These are phyloP conservation scores for Corchorus capsularis DNA, from an alignment of 345 rosid genomes.

Conservation along the genomic window DNA sequence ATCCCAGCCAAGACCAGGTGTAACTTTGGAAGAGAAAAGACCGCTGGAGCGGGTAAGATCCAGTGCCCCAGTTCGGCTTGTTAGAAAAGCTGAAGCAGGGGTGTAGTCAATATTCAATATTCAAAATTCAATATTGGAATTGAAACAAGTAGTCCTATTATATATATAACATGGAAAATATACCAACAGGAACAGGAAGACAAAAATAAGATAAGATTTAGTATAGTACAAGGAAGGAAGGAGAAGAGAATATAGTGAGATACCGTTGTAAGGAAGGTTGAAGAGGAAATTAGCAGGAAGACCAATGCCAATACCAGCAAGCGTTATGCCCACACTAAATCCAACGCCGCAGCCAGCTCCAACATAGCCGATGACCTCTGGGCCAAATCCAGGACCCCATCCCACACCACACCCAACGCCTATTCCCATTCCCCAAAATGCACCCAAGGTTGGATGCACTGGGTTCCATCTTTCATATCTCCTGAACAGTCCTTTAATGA, in stretches of 20 bases:
- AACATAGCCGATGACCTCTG: conserved; percentile 84
- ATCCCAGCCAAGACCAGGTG: conserved; percentile 43
- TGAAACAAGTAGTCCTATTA: neutral
- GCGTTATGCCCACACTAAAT: conserved; percentile 82
- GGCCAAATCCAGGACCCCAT: conserved; percentile 98
- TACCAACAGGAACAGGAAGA: neutral
- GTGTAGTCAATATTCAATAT: neutral
- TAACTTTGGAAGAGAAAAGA: conserved; percentile 28
- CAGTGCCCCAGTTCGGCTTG: conserved; percentile 47
- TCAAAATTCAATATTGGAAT: neutral
- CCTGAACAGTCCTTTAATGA: conserved; percentile 76
- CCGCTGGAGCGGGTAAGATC: conserved; percentile 36
- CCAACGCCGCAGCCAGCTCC: conserved; percentile 96
- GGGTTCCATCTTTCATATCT: conserved; percentile 91
- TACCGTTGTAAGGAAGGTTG: conserved; percentile 61
- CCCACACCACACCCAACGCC: conserved; percentile 95
- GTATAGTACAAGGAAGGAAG: neutral
- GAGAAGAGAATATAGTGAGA: neutral
- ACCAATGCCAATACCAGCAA: conserved; percentile 85
- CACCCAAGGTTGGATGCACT: conserved; percentile 85
- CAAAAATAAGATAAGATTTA: neutral
- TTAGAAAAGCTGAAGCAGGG: conserved; percentile 44
- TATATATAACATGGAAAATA: no score
- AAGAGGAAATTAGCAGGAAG: conserved; percentile 75
- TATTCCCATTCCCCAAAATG: conserved; percentile 96